Evolutionary conservation across 1,284 basidiomycete genomes (phyloP).

Genomic region (Ceratobasidium sp.): DNA sequence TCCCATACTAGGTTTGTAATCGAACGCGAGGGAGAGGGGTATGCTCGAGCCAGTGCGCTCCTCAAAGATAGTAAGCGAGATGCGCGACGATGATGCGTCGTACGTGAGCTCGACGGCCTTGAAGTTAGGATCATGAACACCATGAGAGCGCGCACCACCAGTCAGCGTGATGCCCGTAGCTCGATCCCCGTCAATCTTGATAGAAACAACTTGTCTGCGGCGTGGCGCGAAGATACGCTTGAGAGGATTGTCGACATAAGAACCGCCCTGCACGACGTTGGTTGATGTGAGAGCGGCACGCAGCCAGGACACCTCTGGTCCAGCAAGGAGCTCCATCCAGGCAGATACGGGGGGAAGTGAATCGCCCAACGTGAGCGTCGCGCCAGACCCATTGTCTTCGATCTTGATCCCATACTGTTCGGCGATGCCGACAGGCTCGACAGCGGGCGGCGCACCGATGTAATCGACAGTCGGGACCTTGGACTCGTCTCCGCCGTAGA

Average conservation of each 20-base stretch:
- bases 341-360: constrained; percentile 71
- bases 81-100: constrained; percentile 68
- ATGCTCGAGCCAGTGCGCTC: constrained; percentile 84
- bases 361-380: constrained; percentile 72
- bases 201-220: constrained; percentile 76
- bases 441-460: constrained; percentile 70
- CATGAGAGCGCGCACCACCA: constrained; percentile 87
- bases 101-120: constrained; percentile 87
- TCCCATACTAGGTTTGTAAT: constrained; percentile 90
- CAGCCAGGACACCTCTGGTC: constrained; percentile 86
- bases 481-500: constrained; percentile 84
- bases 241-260: constrained; percentile 92
- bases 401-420: constrained; percentile 64
- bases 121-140: constrained; percentile 80
- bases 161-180: constrained; percentile 74
- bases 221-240: constrained; percentile 90
- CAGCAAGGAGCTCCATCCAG: constrained; percentile 92
- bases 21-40: constrained; percentile 86
- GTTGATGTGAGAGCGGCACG: constrained; percentile 87
- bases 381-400: constrained; percentile 63
- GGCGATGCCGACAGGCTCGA: constrained; percentile 58
- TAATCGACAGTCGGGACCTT: constrained; percentile 90
- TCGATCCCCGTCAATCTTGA: constrained; percentile 60
- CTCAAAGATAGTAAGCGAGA: constrained; percentile 87
- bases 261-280: constrained; percentile 86